Evolutionary conservation across 352 stramenopile species (phyloP).

Genomic region (Phytophthora foliorum): DNA sequence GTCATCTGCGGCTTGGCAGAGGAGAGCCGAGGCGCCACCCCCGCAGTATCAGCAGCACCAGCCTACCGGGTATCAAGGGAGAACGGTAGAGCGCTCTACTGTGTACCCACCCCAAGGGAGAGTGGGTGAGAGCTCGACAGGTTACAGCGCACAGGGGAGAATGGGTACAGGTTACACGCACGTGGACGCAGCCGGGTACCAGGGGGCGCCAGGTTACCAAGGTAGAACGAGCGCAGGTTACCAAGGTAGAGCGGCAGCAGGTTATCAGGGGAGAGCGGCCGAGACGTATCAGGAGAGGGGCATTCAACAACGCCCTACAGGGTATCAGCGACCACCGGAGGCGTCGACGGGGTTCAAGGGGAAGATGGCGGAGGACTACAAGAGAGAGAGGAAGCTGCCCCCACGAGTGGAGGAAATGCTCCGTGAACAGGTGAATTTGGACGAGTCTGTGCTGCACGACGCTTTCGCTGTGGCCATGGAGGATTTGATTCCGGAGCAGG

Average conservation of each 20-base stretch:
- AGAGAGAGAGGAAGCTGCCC: slow-evolving; percentile 35
- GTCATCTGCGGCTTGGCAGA: slow-evolving; percentile 22
- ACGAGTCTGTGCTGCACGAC: slow-evolving; percentile 51
- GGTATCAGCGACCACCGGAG: slow-evolving; percentile 10
- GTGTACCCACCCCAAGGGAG: slow-evolving; percentile 6
- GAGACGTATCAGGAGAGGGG: background rate
- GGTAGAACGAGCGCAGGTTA: background rate
- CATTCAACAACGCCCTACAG: slow-evolving; percentile 2
- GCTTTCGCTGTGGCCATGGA: slow-evolving; percentile 65
- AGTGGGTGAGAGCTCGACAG: slow-evolving; percentile 4
- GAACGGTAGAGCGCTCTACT: background rate
- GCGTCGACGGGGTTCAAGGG: background rate
- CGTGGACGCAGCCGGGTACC: slow-evolving; percentile 21
- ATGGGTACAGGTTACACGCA: slow-evolving; percentile 3
- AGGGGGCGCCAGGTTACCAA: background rate
- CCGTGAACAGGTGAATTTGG: slow-evolving; percentile 46
- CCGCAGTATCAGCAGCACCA: slow-evolving; percentile 28
- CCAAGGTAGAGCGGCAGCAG: slow-evolving; percentile 2
- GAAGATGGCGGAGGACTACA: slow-evolving; percentile 42
- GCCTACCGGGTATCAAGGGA: slow-evolving; percentile 24
- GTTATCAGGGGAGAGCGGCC: slow-evolving; percentile 9
- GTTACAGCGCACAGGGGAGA: background rate
- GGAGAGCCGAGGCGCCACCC: slow-evolving; percentile 1
- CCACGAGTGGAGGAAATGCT: slow-evolving; percentile 39
- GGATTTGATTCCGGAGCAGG: slow-evolving; percentile 60